Conservation (phyloP, 31 red algal genomes). For the Asparagopsis taxiformis region DNA sequence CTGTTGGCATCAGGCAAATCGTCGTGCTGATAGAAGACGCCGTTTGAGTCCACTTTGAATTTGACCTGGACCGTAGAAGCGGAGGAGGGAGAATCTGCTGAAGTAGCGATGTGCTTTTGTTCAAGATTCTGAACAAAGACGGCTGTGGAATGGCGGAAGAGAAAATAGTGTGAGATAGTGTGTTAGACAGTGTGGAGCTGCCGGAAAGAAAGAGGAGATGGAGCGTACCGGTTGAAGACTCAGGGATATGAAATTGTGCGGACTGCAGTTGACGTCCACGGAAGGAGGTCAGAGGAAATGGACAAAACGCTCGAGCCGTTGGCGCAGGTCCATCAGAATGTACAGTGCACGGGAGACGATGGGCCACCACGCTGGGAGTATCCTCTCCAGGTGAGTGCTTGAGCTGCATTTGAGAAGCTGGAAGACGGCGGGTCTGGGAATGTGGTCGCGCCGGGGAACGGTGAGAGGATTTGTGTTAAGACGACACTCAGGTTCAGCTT, state of each 20-base stretch:
- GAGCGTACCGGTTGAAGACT: conserved; percentile 29
- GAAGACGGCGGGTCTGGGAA: no score
- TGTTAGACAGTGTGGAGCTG: background rate
- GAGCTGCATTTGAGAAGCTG: conserved; percentile 12
- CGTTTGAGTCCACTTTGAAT: conserved; percentile 12
- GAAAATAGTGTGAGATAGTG: background rate
- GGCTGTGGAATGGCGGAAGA: no score
- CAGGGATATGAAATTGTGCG: conserved; percentile 20
- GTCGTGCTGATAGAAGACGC: conserved; percentile 53
- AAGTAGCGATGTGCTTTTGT: no score
- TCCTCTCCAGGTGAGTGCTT: conserved; percentile 4
- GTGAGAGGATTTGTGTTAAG: no score
- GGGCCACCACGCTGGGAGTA: conserved; percentile 5
- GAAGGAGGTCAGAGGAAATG: conserved; percentile 45
- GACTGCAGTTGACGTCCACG: conserved; percentile 32
- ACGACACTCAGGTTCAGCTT: no score
- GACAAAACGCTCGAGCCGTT: conserved; percentile 49
- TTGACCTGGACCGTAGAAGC: conserved; percentile 15
- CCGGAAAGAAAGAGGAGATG: conserved; percentile 6
- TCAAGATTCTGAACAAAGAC: no score
- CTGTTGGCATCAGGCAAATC: conserved; percentile 22
- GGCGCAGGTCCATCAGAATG: conserved; percentile 41
- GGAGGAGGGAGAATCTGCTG: background rate
- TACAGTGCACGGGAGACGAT: conserved; percentile 45
- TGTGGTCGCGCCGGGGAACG: no score